Evolutionary conservation across 2,329 filamentous ascomycete species (phyloP).

Genomic region (Aspergillus thermomutatus): DNA sequence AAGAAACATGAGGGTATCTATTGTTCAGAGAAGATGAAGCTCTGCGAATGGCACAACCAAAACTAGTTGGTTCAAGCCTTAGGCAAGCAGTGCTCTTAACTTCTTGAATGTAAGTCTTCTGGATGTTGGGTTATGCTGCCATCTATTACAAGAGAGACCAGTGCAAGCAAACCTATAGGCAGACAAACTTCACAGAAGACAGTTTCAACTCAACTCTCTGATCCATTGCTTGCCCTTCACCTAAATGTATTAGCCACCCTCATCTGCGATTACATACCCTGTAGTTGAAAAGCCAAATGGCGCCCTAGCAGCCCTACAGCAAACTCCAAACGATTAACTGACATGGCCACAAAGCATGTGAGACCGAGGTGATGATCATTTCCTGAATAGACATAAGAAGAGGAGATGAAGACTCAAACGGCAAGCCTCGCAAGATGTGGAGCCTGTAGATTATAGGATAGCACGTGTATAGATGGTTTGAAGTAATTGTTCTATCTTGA

Average conservation of each 20-base stretch:
- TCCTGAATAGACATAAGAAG: background rate
- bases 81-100: background rate
- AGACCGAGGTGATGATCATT: background rate
- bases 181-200: background rate
- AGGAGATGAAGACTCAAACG: background rate
- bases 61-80: too few relatives aligned
- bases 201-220: background rate
- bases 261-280: too few relatives aligned
- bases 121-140: background rate
- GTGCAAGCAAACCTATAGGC: too few relatives aligned
- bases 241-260: background rate
- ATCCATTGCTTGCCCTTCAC: background rate
- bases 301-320: background rate
- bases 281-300: background rate
- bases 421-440: background rate
- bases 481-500: background rate
- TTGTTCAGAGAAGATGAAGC: too few relatives aligned
- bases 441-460: background rate
- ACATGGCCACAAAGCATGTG: background rate
- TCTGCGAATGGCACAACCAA: too few relatives aligned
- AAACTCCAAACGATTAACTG: background rate
- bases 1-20: too few relatives aligned
- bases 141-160: background rate
- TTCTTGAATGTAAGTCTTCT: background rate
- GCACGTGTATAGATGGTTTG: background rate